phyloP scores from a whole-genome alignment of 2,329 filamentous ascomycete species.

The Talaromyces sp. region DNA sequence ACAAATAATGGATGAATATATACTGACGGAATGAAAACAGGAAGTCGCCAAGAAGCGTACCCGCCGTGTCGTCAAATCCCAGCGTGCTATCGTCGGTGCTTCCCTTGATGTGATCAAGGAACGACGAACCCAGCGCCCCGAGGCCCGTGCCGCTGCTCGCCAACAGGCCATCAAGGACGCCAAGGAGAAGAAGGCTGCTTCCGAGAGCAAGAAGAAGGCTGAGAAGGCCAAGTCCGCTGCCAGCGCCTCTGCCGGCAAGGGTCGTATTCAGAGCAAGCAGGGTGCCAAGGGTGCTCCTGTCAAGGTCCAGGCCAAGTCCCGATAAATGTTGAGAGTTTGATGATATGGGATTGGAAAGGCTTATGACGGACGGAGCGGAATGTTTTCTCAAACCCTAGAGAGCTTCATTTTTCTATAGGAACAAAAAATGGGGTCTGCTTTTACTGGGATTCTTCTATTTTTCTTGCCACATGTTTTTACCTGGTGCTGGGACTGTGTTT shows the following conservation, averaged over 20 bases:
- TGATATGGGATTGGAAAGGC: background rate
- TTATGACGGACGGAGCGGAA: conserved; percentile 21
- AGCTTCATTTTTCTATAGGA: conserved; percentile 20
- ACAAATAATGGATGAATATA: conserved; percentile 10
- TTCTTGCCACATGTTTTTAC: conserved; percentile 16
- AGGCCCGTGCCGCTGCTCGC: conserved; percentile 90
- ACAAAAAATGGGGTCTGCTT: conserved; percentile 10
- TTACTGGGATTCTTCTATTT: conserved; percentile 14
- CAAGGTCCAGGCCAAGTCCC: conserved; percentile 83
- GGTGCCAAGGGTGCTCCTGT: conserved; percentile 83
- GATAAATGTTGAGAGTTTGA: conserved; percentile 55
- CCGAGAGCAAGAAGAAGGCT: conserved; percentile 91
- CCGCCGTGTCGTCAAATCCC: conserved; percentile 95
- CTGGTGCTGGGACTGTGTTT: conserved; percentile 19
- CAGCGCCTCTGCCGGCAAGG: conserved; percentile 70
- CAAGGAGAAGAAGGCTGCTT: conserved; percentile 96
- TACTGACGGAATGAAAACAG: conserved; percentile 47
- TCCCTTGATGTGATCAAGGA: conserved; percentile 99
- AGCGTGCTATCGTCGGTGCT: conserved; percentile 98
- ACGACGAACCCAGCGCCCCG: conserved; percentile 88
- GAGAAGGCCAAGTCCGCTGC: conserved; percentile 96
- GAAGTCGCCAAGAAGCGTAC: conserved; percentile 99
- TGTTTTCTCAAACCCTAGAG: conserved; percentile 20
- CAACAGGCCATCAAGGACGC: conserved; percentile 87
- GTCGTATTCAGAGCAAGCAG: conserved; percentile 90